Percentiles rank a stretch among this genome's conserved stretches.
Evolutionary conservation across 345 rosid species (phyloP).

Genomic region (Aquilaria yunnanensis): DNA sequence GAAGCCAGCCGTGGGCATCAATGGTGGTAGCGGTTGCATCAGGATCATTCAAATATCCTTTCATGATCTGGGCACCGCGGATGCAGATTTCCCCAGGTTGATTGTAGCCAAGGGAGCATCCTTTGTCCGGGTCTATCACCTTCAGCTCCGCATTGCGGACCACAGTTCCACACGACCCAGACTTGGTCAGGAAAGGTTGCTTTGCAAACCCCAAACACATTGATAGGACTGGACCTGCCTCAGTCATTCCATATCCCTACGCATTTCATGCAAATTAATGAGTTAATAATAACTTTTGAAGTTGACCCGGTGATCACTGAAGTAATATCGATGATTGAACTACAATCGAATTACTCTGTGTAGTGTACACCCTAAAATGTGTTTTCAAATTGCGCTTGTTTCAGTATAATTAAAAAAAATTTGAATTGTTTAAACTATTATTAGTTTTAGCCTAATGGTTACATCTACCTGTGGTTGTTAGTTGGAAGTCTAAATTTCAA

Average conservation of each 20-base stretch:
- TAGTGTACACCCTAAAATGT: too few species aligned
- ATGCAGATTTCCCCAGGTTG: constrained; percentile 94
- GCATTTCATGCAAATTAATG: too few species aligned
- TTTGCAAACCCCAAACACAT: constrained; percentile 86
- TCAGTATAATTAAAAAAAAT: too few species aligned
- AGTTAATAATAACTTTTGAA: too few species aligned
- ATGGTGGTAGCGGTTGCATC: constrained; percentile 66
- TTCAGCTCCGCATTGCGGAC: constrained; percentile 90
- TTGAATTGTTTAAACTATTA: too few species aligned
- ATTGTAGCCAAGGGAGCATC: constrained; percentile 54
- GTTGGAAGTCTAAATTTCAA: too few species aligned
- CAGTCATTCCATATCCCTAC: constrained; percentile 98
- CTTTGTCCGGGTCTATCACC: constrained; percentile 75
- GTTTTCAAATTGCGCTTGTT: too few species aligned
- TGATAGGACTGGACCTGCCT: constrained; percentile 91
- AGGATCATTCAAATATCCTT: constrained; percentile 71
- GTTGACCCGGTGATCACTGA: too few species aligned
- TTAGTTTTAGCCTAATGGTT: too few species aligned
- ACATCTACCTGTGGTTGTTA: too few species aligned
- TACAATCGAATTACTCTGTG: too few species aligned
- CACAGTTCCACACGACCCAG: constrained; percentile 92
- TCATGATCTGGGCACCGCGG: constrained; percentile 87
- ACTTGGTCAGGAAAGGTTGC: constrained; percentile 77
- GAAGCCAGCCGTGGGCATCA: constrained; percentile 85
- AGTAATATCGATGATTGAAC: too few species aligned